Percentiles rank a stretch among this genome's conserved stretches.
phyloP scores from a whole-genome alignment of 306 rosid species.

The Sophora flavescens region DNA sequence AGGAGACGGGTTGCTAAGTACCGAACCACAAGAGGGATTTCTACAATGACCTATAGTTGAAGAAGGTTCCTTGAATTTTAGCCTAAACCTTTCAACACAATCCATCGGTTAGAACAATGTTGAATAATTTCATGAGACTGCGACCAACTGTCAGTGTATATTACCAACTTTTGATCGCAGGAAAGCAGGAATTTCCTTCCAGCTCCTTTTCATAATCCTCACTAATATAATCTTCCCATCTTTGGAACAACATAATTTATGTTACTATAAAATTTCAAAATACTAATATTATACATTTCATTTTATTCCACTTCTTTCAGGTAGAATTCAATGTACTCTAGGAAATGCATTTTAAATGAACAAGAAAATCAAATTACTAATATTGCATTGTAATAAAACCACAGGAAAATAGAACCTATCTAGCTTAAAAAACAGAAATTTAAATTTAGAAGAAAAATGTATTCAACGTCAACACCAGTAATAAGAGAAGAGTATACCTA shows the following conservation, averaged over 20 bases:
- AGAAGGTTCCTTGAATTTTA: slow-evolving; percentile 1
- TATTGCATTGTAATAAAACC: not conserved
- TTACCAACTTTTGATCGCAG: not conserved
- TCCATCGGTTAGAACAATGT: not conserved
- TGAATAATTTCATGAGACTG: not conserved
- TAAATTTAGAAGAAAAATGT: not conserved
- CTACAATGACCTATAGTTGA: not conserved
- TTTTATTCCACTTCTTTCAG: not conserved
- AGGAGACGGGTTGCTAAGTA: not conserved
- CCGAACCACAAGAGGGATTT: not conserved
- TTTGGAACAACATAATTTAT: not conserved
- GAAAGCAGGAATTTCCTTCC: not conserved
- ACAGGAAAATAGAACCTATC: slow-evolving; percentile 3
- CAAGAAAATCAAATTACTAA: not conserved
- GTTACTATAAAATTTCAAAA: not conserved
- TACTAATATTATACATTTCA: not conserved
- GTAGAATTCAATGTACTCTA: not conserved
- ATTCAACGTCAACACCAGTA: slow-evolving; percentile 22
- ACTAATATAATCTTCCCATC: not conserved
- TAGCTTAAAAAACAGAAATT: not conserved
- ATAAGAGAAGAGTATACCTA: slow-evolving; percentile 29
- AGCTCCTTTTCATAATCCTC: not conserved
- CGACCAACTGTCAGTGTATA: not conserved
- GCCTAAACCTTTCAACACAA: not conserved
- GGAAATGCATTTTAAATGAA: not conserved